A percentile compares a stretch with the other conserved stretches of the same genome.
Conservation (phyloP, 768 basidiomycete genomes). For the Mycena floridula region DNA sequence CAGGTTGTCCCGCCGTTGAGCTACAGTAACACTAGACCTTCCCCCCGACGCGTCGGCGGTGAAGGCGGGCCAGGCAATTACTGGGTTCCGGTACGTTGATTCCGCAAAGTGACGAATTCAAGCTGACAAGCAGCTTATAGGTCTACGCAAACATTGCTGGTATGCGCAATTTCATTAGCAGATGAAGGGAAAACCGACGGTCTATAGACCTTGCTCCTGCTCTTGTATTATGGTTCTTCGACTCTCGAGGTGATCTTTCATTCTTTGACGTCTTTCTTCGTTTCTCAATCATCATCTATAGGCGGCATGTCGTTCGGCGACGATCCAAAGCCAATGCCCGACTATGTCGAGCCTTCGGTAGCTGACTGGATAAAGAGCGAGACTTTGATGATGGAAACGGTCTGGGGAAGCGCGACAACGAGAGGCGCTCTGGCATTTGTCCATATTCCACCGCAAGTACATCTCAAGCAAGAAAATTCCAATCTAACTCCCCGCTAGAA, state of each 20-base stretch:
- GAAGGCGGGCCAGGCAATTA: constrained; percentile 62
- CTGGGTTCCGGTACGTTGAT: constrained; percentile 61
- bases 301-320: constrained; percentile 46
- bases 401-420: constrained; percentile 49
- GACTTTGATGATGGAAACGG: constrained; percentile 43
- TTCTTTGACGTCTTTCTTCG: neutral
- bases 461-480: neutral
- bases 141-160: constrained; percentile 31
- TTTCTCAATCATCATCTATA: constrained; percentile 11
- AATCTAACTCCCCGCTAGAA: constrained; percentile 14
- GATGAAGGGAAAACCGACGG: too few relatives aligned
- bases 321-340: constrained; percentile 41
- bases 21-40: constrained; percentile 58
- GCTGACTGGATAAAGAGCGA: constrained; percentile 55
- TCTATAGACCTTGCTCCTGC: constrained; percentile 38
- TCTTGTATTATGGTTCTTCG: constrained; percentile 73
- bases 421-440: constrained; percentile 64
- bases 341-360: constrained; percentile 66
- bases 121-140: constrained; percentile 18
- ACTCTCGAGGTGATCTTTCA: constrained; percentile 50
- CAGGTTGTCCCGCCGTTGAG: constrained; percentile 47
- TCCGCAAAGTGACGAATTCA: neutral
- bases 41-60: constrained; percentile 60
- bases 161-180: too few relatives aligned
- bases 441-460: constrained; percentile 61